These are phyloP conservation scores for Paecilomyces fulvus DNA, from an alignment of 2,329 filamentous ascomycete species.

Conservation along the genomic window DNA sequence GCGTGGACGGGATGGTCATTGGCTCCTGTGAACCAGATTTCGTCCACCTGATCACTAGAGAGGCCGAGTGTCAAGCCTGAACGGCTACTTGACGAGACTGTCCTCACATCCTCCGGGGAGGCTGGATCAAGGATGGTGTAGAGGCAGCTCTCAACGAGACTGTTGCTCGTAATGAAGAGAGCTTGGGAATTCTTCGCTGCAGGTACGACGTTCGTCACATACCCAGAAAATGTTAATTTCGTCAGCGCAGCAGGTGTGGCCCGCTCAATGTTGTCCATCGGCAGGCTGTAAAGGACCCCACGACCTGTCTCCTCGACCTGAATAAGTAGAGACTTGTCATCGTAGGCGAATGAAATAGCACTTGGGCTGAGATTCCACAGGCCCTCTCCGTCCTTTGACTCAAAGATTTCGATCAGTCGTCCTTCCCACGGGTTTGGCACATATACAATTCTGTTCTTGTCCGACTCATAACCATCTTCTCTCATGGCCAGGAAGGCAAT, in stretches of 20 bases:
- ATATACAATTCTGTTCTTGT: constrained; percentile 38
- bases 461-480: constrained; percentile 39
- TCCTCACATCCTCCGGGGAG: constrained; percentile 16
- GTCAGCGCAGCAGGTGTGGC: constrained; percentile 23
- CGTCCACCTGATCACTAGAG: constrained; percentile 32
- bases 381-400: constrained; percentile 27
- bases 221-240: constrained; percentile 34
- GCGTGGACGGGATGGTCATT: constrained; percentile 36
- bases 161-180: constrained; percentile 36
- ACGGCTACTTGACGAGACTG: constrained; percentile 31
- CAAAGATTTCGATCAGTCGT: constrained; percentile 31
- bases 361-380: constrained; percentile 37
- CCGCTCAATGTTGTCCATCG: constrained; percentile 19
- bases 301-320: constrained; percentile 35
- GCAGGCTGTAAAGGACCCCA: constrained; percentile 35
- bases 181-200: constrained; percentile 25
- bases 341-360: constrained; percentile 32
- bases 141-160: constrained; percentile 36
- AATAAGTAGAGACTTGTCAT: constrained; percentile 33
- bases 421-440: constrained; percentile 35
- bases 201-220: constrained; percentile 31
- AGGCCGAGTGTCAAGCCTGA: constrained; percentile 34
- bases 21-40: constrained; percentile 40
- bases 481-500: constrained; percentile 38
- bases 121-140: constrained; percentile 34